These are phyloP conservation scores for Amanita molliuscula DNA, from an alignment of 768 basidiomycete species.

Conservation along the genomic window DNA sequence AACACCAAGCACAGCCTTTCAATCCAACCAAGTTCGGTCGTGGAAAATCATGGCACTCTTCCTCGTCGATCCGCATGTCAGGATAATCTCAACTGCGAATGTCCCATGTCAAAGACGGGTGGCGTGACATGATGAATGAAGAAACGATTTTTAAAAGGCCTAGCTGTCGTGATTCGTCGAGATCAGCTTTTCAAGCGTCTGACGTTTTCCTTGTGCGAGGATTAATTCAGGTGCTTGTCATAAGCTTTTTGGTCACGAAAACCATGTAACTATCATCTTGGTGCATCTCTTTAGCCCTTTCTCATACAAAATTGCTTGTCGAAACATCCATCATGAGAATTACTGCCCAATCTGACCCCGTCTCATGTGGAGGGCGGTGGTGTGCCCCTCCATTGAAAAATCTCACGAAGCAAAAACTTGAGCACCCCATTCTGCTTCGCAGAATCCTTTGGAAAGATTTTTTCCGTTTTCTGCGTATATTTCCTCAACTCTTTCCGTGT, in stretches of 20 bases:
- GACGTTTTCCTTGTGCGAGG: slow-evolving; percentile 13
- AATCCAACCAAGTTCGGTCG: slow-evolving; percentile 24
- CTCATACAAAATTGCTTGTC: no score
- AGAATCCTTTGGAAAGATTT: neutral
- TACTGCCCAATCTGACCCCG: neutral
- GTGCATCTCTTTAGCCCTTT: no score
- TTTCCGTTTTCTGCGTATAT: neutral
- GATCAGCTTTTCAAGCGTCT: slow-evolving; percentile 5
- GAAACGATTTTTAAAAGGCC: slow-evolving; percentile 13
- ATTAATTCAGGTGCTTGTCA: slow-evolving; percentile 8
- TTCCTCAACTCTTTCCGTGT: neutral
- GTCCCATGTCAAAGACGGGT: slow-evolving; percentile 18
- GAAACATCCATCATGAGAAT: no score
- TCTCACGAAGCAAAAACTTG: neutral
- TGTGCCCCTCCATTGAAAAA: neutral
- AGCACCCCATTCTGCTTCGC: slow-evolving; percentile 1
- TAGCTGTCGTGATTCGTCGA: slow-evolving; percentile 8
- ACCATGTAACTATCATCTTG: no score
- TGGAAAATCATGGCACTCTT: slow-evolving; percentile 26
- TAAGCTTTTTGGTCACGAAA: no score
- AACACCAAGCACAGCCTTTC: slow-evolving; percentile 21
- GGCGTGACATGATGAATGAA: slow-evolving; percentile 19
- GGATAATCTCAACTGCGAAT: slow-evolving; percentile 16
- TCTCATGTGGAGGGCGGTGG: neutral
- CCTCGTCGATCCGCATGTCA: slow-evolving; percentile 21